Conservation (phyloP, 116 monocot species). For the Papilionanthe hybrid region DNA sequence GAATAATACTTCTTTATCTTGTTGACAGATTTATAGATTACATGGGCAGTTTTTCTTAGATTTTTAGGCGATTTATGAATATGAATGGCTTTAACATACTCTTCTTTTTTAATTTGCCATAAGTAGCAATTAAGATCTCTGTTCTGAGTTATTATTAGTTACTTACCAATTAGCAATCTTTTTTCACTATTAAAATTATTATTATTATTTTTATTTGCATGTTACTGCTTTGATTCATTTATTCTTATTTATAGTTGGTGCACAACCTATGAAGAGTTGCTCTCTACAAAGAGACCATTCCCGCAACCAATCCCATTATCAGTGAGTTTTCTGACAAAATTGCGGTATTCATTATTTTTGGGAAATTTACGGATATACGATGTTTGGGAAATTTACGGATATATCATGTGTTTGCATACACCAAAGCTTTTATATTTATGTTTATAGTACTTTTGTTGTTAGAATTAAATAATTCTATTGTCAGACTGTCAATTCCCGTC, state of each 20-base stretch:
- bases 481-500: too few relatives aligned
- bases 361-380: too few relatives aligned
- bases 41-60: neutral
- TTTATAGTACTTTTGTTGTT: too few relatives aligned
- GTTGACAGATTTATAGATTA: neutral
- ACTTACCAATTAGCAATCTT: too few relatives aligned
- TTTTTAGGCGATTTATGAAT: neutral
- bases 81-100: neutral
- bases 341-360: neutral
- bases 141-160: neutral
- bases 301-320: slow-evolving; percentile 71
- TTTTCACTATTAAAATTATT: too few relatives aligned
- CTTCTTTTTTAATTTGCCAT: neutral
- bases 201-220: neutral
- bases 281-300: slow-evolving; percentile 60
- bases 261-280: slow-evolving; percentile 85
- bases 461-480: too few relatives aligned
- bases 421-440: too few relatives aligned
- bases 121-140: too few relatives aligned
- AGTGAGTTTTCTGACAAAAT: slow-evolving; percentile 38
- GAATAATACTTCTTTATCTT: neutral
- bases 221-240: neutral
- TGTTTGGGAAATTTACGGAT: too few relatives aligned
- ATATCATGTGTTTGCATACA: too few relatives aligned
- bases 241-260: slow-evolving; percentile 46